Conservation (phyloP, 2,329 filamentous ascomycete species). For the Botrytis byssoidea region DNA sequence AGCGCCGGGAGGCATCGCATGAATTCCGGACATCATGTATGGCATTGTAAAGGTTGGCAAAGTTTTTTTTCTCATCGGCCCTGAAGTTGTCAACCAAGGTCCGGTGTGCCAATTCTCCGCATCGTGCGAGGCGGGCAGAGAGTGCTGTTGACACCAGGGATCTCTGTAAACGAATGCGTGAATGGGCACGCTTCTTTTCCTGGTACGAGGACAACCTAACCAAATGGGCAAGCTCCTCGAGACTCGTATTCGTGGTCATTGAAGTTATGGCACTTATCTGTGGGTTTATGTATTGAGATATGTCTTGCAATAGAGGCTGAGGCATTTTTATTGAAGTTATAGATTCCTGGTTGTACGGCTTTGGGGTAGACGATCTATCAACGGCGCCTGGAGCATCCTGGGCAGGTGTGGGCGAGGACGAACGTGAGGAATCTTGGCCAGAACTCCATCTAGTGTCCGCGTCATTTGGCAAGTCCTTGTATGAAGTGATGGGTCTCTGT, state of each 20-base stretch:
- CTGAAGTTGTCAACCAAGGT: slow-evolving; percentile 77
- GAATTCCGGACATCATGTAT: slow-evolving; percentile 77
- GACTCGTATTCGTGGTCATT: slow-evolving; percentile 64
- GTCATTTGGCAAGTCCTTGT: slow-evolving; percentile 46
- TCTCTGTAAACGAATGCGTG: slow-evolving; percentile 69
- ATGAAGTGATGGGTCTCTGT: slow-evolving; percentile 47
- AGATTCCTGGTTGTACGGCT: slow-evolving; percentile 23
- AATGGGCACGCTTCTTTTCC: slow-evolving; percentile 74
- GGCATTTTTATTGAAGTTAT: slow-evolving; percentile 33
- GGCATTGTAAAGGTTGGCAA: slow-evolving; percentile 72
- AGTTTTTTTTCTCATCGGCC: slow-evolving; percentile 74
- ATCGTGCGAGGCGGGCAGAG: slow-evolving; percentile 70
- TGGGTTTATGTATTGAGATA: slow-evolving; percentile 64
- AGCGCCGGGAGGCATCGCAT: slow-evolving; percentile 69
- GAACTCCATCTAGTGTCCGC: slow-evolving; percentile 46
- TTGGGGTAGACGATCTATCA: slow-evolving; percentile 27
- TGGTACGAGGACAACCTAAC: slow-evolving; percentile 78
- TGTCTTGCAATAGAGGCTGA: slow-evolving; percentile 60
- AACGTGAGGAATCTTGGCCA: slow-evolving; percentile 27
- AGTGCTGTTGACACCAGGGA: slow-evolving; percentile 73
- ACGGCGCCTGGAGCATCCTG: slow-evolving; percentile 36
- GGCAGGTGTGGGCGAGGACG: slow-evolving; percentile 30
- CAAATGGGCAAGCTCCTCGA: slow-evolving; percentile 76
- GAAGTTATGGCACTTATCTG: slow-evolving; percentile 50
- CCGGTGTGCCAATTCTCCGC: slow-evolving; percentile 70